phyloP scores from a whole-genome alignment of 2,329 filamentous ascomycete genomes.

The Cladophialophora psammophila region DNA sequence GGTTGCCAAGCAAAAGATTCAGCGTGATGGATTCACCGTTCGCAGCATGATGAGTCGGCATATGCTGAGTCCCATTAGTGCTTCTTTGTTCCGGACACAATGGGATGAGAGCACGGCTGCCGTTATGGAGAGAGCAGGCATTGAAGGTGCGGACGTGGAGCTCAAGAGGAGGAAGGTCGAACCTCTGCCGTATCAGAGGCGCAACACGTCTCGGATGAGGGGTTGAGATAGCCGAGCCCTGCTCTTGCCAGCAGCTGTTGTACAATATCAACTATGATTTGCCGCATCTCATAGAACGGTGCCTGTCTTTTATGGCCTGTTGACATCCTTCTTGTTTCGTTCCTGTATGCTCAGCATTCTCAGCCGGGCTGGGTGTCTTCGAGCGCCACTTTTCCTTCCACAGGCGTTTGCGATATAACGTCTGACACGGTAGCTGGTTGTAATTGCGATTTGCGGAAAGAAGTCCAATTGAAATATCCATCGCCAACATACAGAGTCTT shows the following conservation, averaged over 20 bases:
- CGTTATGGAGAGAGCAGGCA: conserved; percentile 81
- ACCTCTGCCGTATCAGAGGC: conserved; percentile 69
- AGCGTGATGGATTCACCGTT: conserved; percentile 75
- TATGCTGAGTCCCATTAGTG: conserved; percentile 75
- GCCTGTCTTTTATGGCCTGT: background rate
- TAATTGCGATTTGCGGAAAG: conserved; percentile 29
- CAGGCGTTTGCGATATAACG: background rate
- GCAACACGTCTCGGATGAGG: conserved; percentile 51
- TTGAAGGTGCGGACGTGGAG: conserved; percentile 81
- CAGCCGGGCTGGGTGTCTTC: conserved; percentile 17
- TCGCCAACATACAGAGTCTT: conserved; percentile 58
- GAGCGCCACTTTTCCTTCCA: background rate
- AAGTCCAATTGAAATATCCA: conserved; percentile 37
- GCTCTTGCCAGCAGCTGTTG: conserved; percentile 40
- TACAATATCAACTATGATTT: conserved; percentile 19
- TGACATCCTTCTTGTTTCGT: background rate
- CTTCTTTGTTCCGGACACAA: conserved; percentile 83
- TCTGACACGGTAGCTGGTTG: conserved; percentile 12
- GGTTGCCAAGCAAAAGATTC: conserved; percentile 60
- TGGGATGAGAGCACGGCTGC: conserved; percentile 90
- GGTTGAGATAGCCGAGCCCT: conserved; percentile 50
- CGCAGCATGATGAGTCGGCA: conserved; percentile 77
- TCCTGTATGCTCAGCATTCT: background rate
- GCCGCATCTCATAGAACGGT: conserved; percentile 3
- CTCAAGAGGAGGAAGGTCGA: conserved; percentile 81